Evolutionary conservation across 2,329 filamentous ascomycete species (phyloP).

Genomic region (Monilinia laxa): DNA sequence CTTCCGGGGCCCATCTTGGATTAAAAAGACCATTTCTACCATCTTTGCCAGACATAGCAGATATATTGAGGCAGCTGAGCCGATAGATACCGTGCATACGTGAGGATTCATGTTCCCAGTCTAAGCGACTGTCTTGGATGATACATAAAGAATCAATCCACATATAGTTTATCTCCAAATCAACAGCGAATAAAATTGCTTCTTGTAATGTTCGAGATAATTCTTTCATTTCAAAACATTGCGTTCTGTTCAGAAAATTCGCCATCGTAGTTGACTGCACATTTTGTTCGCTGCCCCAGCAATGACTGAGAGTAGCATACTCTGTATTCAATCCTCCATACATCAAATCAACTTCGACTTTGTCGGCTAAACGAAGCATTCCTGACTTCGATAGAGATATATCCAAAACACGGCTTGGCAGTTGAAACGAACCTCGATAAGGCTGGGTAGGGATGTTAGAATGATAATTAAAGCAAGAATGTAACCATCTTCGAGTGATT

Average conservation of each 20-base stretch:
- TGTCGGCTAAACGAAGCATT: not conserved
- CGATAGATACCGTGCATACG: not conserved
- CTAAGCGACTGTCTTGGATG: not conserved
- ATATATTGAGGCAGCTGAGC: not conserved
- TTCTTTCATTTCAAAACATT: not conserved
- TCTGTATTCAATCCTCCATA: not conserved
- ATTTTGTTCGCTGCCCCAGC: not conserved
- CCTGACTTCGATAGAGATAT: not conserved
- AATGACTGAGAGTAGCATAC: conserved; percentile 5
- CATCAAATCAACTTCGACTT: not conserved
- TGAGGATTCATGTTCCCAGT: not conserved
- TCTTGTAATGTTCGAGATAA: conserved; percentile 2
- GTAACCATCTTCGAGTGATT: not conserved
- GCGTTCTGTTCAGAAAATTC: not conserved
- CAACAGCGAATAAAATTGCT: not conserved
- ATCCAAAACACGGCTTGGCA: not conserved
- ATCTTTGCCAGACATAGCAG: not conserved
- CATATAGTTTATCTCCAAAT: not conserved
- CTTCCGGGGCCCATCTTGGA: not conserved
- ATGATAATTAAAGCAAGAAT: not conserved
- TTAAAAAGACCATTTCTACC: not conserved
- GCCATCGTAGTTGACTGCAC: not conserved
- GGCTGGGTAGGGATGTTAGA: accelerated
- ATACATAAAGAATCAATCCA: conserved; percentile 8
- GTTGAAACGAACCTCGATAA: not conserved